Percentiles rank a stretch among this genome's conserved stretches.
phyloP scores from a whole-genome alignment of 345 rosid genomes.

The Arabis hirsuta region DNA sequence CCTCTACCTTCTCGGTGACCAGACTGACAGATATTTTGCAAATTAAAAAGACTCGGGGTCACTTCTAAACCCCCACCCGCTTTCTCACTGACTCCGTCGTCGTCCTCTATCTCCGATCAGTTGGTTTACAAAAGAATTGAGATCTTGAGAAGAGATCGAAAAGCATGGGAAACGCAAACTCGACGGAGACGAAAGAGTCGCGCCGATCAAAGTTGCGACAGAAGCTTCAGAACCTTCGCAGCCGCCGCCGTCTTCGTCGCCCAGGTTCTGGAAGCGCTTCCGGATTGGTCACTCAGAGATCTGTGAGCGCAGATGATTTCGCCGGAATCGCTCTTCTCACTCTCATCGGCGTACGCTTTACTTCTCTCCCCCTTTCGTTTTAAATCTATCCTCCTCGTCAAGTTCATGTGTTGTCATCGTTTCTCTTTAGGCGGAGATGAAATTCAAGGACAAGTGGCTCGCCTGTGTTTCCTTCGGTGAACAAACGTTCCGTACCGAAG shows the following conservation, averaged over 20 bases:
- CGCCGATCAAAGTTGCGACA: conserved; percentile 54
- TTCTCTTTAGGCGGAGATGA: conserved; percentile 76
- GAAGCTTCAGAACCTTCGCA: conserved; percentile 54
- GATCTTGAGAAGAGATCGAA: background rate
- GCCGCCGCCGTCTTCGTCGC: conserved; percentile 41
- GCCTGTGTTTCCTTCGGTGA: conserved; percentile 93
- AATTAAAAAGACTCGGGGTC: conserved; percentile 11
- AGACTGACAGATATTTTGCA: conserved; percentile 6
- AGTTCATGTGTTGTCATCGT: conserved; percentile 20
- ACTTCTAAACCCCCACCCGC: background rate
- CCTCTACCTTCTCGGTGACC: no score
- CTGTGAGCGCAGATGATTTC: conserved; percentile 64
- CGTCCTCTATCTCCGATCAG: conserved; percentile 20
- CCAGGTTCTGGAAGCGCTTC: conserved; percentile 39
- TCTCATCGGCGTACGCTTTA: conserved; percentile 54
- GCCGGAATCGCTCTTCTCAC: conserved; percentile 91
- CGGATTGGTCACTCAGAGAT: conserved; percentile 43
- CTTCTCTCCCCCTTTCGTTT: background rate
- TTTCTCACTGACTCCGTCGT: conserved; percentile 13
- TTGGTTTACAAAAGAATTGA: background rate
- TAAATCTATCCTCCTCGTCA: background rate
- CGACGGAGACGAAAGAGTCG: conserved; percentile 42
- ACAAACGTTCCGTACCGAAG: conserved; percentile 75
- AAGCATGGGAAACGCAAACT: conserved; percentile 45
- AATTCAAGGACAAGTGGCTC: conserved; percentile 85